Evolutionary conservation across 2,329 filamentous ascomycete species (phyloP).

Genomic region (Dactylellina haptotyla): DNA sequence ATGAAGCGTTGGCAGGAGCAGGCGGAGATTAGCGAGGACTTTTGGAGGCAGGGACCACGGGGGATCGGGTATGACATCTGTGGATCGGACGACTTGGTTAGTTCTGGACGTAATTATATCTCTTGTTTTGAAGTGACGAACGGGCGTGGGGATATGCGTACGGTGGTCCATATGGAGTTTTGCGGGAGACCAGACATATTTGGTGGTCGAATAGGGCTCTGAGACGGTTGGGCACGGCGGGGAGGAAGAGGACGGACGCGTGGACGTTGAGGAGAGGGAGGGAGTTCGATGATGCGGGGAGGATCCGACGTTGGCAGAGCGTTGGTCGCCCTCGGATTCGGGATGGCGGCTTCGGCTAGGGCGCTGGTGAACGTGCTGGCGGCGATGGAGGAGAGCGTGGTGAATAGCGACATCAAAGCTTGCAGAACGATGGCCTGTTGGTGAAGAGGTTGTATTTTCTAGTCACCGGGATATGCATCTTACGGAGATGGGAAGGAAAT

Average conservation of each 20-base stretch:
- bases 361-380: slow-evolving; percentile 21
- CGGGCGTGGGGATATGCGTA: background rate
- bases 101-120: no score
- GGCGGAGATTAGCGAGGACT: slow-evolving; percentile 63
- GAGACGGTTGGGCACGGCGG: background rate
- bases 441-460: background rate
- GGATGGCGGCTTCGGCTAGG: slow-evolving; percentile 4
- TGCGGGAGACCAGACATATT: slow-evolving; percentile 39
- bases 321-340: background rate
- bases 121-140: background rate
- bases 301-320: background rate
- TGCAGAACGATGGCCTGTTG: no score
- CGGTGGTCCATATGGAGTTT: slow-evolving; percentile 50
- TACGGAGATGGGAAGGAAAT: no score
- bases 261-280: slow-evolving; percentile 2
- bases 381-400: slow-evolving; percentile 20
- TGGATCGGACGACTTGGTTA: no score
- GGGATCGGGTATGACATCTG: slow-evolving; percentile 60
- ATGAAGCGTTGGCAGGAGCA: slow-evolving; percentile 69
- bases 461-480: no score
- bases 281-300: slow-evolving; percentile 20
- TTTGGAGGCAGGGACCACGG: slow-evolving; percentile 66
- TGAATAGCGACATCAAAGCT: slow-evolving; percentile 49
- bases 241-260: background rate
- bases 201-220: background rate